Percentiles rank a stretch among this genome's conserved stretches.
These are phyloP conservation scores for Calonectria honghensis DNA, from an alignment of 2,329 filamentous ascomycete genomes.

Conservation along the genomic window DNA sequence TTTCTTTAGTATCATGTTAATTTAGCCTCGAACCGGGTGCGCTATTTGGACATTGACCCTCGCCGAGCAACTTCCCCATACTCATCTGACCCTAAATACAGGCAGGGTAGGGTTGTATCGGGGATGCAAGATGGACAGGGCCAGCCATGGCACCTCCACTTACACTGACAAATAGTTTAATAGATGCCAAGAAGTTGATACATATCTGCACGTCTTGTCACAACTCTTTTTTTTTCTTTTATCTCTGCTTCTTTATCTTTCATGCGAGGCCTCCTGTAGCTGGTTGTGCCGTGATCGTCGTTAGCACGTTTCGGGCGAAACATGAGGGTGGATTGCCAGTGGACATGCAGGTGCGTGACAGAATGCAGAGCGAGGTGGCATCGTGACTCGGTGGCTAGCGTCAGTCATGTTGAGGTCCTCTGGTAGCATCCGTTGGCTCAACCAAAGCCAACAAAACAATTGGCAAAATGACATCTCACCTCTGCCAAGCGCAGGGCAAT, in stretches of 20 bases:
- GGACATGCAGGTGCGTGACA: constrained; percentile 18
- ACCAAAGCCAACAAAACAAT: neutral
- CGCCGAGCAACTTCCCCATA: constrained; percentile 10
- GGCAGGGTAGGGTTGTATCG: constrained; percentile 26
- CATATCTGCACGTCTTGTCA: constrained; percentile 5
- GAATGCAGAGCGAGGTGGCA: constrained; percentile 22
- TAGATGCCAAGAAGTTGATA: constrained; percentile 10
- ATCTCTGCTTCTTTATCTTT: neutral
- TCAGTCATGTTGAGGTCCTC: constrained; percentile 10
- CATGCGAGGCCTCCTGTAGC: constrained; percentile 13
- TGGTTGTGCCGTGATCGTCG: neutral
- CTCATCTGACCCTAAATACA: constrained; percentile 25
- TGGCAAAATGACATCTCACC: neutral
- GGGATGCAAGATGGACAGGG: constrained; percentile 26
- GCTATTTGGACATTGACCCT: constrained; percentile 4
- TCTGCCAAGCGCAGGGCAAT: constrained; percentile 12
- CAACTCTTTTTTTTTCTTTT: neutral
- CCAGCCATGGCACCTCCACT: constrained; percentile 10
- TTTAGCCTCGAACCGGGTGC: neutral
- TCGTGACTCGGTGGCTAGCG: constrained; percentile 3
- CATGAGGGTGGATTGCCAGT: constrained; percentile 12
- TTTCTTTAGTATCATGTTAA: constrained; percentile 9
- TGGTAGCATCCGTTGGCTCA: constrained; percentile 23
- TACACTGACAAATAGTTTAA: constrained; percentile 27
- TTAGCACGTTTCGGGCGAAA: constrained; percentile 15